Evolutionary conservation across 495 filamentous ascomycete genomes (phyloP), one percentile per base, ranked within the genome.

Genomic region (Lichenothelia convexa): DNA sequence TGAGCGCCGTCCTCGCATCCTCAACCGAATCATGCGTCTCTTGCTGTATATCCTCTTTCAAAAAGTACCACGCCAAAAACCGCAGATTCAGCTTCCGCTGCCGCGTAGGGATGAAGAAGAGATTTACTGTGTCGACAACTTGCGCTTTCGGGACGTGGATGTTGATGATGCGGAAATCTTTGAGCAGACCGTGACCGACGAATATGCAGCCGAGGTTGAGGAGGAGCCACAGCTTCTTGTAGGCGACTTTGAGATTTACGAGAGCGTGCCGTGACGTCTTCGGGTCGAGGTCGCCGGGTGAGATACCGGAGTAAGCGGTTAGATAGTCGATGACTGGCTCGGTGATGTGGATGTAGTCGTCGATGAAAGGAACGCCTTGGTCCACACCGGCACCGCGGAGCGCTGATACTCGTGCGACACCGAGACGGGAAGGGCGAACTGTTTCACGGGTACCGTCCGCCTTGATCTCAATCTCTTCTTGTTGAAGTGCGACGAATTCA

Each of bases 201-300:
- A 99, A 99, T 31, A 79, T 64, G 57, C 82, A 92, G 20, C 91
- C 89, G 1, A 94, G 66, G 51, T 99, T 95, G 6, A 95, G 69
- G 5, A 99, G 71, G 9, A 95, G 67, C 89, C 89, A 99, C 20
- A 99, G 73, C 49, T 93, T 93, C 52, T 95, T 99, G 62, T 95
- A 95, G 5, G 85, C 87, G 13, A 73, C 70, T 54, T 95, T 99
- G 20, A 94, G 64, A 7, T 77, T 65, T 5, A 95, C 80, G 0
- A 94, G 67, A 36, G 80, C 77, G 56, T 91, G 85, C 24, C 62
- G 67, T 12, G 80, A 80, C 5, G 65, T 69, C 21, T 61, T 62
- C 3, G 72, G 68, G 48, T 93, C 80, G 17, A 99, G 63, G 50
- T 99, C 89, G 0, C 75, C 78, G 1, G 75, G 63, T 8, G 75